A percentile compares a stretch with the other conserved stretches of the same genome.
phyloP scores from a whole-genome alignment of 2,329 filamentous ascomycete genomes.

The Venturia aucupariae region DNA sequence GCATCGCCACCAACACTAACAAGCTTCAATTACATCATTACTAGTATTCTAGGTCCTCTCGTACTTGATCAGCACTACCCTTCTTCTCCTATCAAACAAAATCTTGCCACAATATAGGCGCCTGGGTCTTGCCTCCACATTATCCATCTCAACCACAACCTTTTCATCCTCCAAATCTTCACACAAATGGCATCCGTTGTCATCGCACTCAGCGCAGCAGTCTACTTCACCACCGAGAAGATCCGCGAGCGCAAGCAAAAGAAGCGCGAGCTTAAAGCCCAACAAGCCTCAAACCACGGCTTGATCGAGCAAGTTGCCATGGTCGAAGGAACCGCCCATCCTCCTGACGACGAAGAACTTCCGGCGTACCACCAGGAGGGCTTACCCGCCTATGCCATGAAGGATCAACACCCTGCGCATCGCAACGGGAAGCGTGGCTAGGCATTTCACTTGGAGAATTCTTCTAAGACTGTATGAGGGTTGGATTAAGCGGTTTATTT shows the following conservation, averaged over 20 bases:
- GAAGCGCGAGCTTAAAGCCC: slow-evolving; percentile 4
- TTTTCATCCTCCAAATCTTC: not conserved
- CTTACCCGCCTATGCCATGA: not conserved
- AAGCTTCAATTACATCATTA: not conserved
- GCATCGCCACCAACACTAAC: not conserved
- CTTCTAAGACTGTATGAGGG: too few species aligned
- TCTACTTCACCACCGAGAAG: not conserved
- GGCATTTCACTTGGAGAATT: not conserved
- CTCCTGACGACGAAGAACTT: not conserved
- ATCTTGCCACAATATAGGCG: too few species aligned
- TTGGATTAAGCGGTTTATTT: too few species aligned
- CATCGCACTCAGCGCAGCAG: not conserved
- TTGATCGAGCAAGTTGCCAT: not conserved
- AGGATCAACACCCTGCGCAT: not conserved
- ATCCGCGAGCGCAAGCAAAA: not conserved
- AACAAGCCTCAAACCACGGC: not conserved
- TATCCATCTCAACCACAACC: not conserved
- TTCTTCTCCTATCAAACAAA: not conserved
- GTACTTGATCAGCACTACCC: not conserved
- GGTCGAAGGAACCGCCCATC: not conserved
- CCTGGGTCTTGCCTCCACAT: not conserved
- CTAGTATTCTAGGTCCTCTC: not conserved
- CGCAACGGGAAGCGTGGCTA: not conserved
- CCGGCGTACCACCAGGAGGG: not conserved
- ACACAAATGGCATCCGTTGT: not conserved